Evolutionary conservation across 257 asterid species (phyloP).

Genomic region (Perilla frutescens): DNA sequence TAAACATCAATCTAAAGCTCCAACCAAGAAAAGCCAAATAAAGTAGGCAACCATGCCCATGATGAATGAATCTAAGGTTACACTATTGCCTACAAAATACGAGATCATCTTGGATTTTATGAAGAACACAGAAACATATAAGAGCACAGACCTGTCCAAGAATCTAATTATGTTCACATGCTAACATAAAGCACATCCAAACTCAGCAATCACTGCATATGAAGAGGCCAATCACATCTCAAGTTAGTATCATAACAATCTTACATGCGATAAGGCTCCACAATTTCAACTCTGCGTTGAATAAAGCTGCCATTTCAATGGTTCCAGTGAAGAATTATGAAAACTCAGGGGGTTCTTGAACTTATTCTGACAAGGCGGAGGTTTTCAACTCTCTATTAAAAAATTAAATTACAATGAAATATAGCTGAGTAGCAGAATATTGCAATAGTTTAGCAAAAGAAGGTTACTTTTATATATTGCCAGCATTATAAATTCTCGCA

Average conservation of each 20-base stretch:
- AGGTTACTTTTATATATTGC: background rate
- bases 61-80: background rate
- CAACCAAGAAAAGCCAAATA: too few species aligned
- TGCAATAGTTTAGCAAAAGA: background rate
- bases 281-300: background rate
- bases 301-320: background rate
- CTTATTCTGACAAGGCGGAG: conserved; percentile 1
- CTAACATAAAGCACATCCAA: conserved; percentile 9
- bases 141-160: conserved; percentile 2
- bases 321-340: background rate
- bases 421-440: background rate
- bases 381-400: too few species aligned
- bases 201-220: too few species aligned
- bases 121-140: background rate
- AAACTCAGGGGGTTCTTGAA: background rate
- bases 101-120: conserved; percentile 2
- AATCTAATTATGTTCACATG: conserved; percentile 13
- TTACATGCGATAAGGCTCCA: background rate
- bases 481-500: background rate
- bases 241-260: background rate
- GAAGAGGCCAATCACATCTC: background rate
- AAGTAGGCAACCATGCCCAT: too few species aligned
- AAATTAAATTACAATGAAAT: background rate
- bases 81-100: background rate
- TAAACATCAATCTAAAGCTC: too few species aligned